Base-by-base conservation (phyloP, 1,284 basidiomycete species). In the Microbotryomycetes sp. region DNA sequence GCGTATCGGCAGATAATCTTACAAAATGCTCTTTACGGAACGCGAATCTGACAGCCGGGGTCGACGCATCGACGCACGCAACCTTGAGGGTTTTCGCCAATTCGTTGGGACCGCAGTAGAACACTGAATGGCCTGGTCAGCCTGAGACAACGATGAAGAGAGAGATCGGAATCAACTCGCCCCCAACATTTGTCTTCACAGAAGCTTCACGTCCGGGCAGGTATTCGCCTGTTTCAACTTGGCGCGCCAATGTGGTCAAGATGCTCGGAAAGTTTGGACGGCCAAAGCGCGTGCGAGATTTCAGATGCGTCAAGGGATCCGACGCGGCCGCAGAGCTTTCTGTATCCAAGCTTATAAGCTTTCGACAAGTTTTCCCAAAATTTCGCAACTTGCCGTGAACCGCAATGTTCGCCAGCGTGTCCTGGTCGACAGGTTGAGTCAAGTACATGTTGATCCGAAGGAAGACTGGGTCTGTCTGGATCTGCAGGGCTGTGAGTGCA, bases 351-450 rank as follows among this genome's bases (percentile, higher is more conserved):
- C 23, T 4, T 27, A 26, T 28, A 23, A 58, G 27, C 27, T n/a
- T 30, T 4, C 35, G 3, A 7, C 13, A 4, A 2, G 51, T 4
- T n/a, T 1, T 41, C 23, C 31, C 13, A 23, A 18, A 18, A 13
- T 16, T 35, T 54, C 57, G 27, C 16, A 16, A 53, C 49, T 35
- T 31, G 59, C 88, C 85, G 71, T 92, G 91, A 65, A 93, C 82
- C 6, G 86, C 85, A 65, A 93, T 89, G 75, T 92, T 92, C 84
- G 87, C 89, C 48, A 92, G 79, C 83, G 88, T 89, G 75, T 90
- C 86, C 70, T 87, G 83, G 61, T 80, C 80, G 69, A 92, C 83
- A 79, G 87, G 88, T 76, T 90, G 87, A 3, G 90, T 93, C 56
- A 92, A 80, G 75, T 91, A 93, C 68, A 92, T 85, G 73, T 89